Base-by-base conservation (phyloP, 257 asterid species). In the Penstemon newberryi region DNA sequence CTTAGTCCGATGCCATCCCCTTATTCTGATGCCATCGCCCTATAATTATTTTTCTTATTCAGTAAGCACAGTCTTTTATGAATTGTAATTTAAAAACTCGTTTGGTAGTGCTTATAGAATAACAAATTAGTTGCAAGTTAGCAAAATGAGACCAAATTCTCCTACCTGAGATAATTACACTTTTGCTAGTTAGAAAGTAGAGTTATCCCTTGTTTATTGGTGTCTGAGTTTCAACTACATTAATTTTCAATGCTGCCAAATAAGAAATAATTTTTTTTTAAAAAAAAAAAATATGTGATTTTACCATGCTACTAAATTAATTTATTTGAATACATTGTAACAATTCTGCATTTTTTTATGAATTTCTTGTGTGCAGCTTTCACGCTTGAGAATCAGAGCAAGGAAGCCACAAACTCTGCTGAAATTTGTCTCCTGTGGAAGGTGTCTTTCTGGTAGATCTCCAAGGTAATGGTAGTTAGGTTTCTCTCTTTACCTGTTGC, bases 381-480 rank as follows among this genome's bases (percentile, higher is more conserved):
- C 89, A 8, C 92, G 88, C 8, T 75, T 86, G 88, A 88, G 75
- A 72, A 70, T 86, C n/a, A 77, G 89, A 74, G 49, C 87, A 19
- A 88, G 91, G 85, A 87, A 76, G 77, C 81, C 91, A 11, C 87
- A 66, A 13, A 59, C 84, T 45, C 68, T 87, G 80, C 82, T 92
- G 83, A 86, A 76, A 79, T 85, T 70, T 10, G 85, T 92, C 57
- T 80, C 89, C 4, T 92, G 98, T 8, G 96, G 97, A 71, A 83
- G 77, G 83, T 92, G 96, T 63, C 83, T 86, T 72, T 73, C 96
- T 10, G 11, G 82, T 66, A 86, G 84, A 75, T 87, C 95, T 78
- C 83, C 95, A 78, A 85, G 86, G 77, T 79, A 80, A 67, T 37
- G 43, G 52, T 59, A 56, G 69, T 74, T 52, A 60, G 72, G 52